Base-by-base conservation (phyloP, 768 basidiomycete species). In the Stropharia rugosoannulata region DNA sequence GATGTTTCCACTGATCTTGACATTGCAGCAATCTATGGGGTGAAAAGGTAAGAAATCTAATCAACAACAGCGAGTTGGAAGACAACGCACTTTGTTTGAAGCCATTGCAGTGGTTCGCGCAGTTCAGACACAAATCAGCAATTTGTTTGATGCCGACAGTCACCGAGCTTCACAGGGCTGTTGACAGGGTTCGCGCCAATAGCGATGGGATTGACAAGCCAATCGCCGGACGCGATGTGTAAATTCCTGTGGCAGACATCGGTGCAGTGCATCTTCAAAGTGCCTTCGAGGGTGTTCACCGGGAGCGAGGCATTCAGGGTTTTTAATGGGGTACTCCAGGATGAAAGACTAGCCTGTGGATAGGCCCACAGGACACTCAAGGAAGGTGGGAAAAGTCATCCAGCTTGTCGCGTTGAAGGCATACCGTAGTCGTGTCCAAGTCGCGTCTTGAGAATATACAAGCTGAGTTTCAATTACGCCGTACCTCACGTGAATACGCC, bases 191-290 rank as follows among this genome's bases (percentile, higher is more conserved):
- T 72, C 7, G 79, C 75, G 19, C 84, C 92, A 62, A 95, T 90
- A 25, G 92, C 93, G 40, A 94, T 87, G 52, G 83, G 76, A 15
- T 78, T 69, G 10, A 90, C 55, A 0, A 93, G 93, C 94, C 94
- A 95, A 66, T 95, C 93, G 42, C 81, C 83, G 38, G 80, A 70
- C 37, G 81, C 82, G 25, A 86, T 86, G 63, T 93, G 92, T 11
- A 91, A 78, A 64, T 93, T 91, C 3, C 88, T 90, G 66, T 93
- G 90, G 71, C 92, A 93, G n/a, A 93, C 90, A 54, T 90, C 91
- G 5, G 87, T 85, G 72, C 82, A 86, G 36, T 80, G 77, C 65
- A 93, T 76, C 70, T 89, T 86, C 68, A 93, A 75, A n/a, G n/a
- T n/a, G n/a, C n/a, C n/a, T n/a, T n/a, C n/a, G n/a, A 60, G 93